Conservation (phyloP, 2,329 filamentous ascomycete genomes). For the Epichloe festucae region DNA sequence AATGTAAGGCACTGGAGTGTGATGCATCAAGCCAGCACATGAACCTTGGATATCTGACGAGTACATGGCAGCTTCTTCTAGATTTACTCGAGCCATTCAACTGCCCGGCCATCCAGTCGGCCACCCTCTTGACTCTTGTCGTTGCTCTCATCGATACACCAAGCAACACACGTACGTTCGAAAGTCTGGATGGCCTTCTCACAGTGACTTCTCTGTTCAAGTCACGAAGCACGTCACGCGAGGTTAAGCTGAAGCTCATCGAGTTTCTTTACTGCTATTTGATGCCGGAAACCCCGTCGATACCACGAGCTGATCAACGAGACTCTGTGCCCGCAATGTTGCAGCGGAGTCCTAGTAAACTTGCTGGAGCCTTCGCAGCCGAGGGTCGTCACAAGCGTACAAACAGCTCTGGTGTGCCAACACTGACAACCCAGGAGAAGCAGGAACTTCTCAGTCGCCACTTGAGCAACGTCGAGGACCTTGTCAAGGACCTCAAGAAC, state of each 20-base stretch:
- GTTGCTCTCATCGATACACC: slow-evolving; percentile 78
- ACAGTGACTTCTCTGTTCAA: slow-evolving; percentile 91
- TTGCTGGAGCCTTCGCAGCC: slow-evolving; percentile 40
- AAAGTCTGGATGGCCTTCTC: slow-evolving; percentile 79
- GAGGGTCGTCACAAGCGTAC: slow-evolving; percentile 20
- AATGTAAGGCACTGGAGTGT: slow-evolving; percentile 42
- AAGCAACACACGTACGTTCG: slow-evolving; percentile 81
- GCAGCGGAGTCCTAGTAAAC: slow-evolving; percentile 57
- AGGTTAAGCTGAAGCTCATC: slow-evolving; percentile 90
- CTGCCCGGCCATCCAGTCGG: slow-evolving; percentile 81
- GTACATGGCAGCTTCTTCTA: slow-evolving; percentile 54
- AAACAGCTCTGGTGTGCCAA: slow-evolving; percentile 26
- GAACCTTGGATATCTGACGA: neutral
- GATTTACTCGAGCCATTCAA: slow-evolving; percentile 89
- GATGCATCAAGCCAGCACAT: neutral
- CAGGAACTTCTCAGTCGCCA: slow-evolving; percentile 65
- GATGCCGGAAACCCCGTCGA: slow-evolving; percentile 70
- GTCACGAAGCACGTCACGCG: slow-evolving; percentile 67
- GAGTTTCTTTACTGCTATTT: slow-evolving; percentile 98
- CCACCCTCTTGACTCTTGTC: slow-evolving; percentile 80
- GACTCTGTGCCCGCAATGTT: slow-evolving; percentile 38
- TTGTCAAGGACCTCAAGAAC: slow-evolving; percentile 73
- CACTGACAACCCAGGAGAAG: slow-evolving; percentile 67
- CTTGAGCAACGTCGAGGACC: slow-evolving; percentile 69
- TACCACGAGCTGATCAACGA: slow-evolving; percentile 34